A percentile compares a stretch with the other conserved stretches of the same genome.
phyloP scores from a whole-genome alignment of 2,329 filamentous ascomycete genomes.

The Claviceps cyperi region DNA sequence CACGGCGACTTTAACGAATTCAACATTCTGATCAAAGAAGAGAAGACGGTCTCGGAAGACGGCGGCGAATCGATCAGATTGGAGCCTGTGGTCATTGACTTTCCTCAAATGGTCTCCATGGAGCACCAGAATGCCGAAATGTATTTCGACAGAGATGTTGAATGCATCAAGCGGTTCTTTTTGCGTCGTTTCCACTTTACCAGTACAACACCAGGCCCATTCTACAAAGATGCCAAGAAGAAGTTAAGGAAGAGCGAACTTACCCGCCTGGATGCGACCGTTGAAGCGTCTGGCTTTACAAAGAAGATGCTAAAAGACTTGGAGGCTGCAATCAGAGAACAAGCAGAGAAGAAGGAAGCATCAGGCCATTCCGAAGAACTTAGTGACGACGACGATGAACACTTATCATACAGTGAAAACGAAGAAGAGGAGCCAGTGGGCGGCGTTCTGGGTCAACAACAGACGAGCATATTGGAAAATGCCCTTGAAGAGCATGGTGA shows the following conservation, averaged over 20 bases:
- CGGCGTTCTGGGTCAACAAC: background rate
- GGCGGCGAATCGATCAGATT: slow-evolving; percentile 33
- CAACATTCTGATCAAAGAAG: slow-evolving; percentile 88
- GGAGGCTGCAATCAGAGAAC: slow-evolving; percentile 76
- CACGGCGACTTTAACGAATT: slow-evolving; percentile 99
- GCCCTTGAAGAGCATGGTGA: background rate
- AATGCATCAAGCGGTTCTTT: slow-evolving; percentile 92
- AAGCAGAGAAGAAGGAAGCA: slow-evolving; percentile 37
- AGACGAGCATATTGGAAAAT: background rate
- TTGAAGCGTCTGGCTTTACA: slow-evolving; percentile 87
- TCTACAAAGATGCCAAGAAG: slow-evolving; percentile 73
- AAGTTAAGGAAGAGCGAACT: slow-evolving; percentile 48
- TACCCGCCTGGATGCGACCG: slow-evolving; percentile 67
- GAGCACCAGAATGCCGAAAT: slow-evolving; percentile 88
- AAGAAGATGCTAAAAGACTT: slow-evolving; percentile 95
- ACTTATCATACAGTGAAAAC: background rate
- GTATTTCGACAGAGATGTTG: slow-evolving; percentile 94
- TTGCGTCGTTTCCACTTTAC: slow-evolving; percentile 77
- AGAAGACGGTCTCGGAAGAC: slow-evolving; percentile 26
- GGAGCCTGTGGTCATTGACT: slow-evolving; percentile 83
- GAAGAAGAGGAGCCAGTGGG: slow-evolving; percentile 4
- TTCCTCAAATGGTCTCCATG: slow-evolving; percentile 95
- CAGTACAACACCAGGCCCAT: slow-evolving; percentile 67
- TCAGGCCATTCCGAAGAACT: slow-evolving; percentile 13
- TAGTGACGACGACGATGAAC: slow-evolving; percentile 10